A percentile compares a stretch with the other conserved stretches of the same genome.
phyloP scores from a whole-genome alignment of 2,329 filamentous ascomycete species.

The Venturia pyrina region DNA sequence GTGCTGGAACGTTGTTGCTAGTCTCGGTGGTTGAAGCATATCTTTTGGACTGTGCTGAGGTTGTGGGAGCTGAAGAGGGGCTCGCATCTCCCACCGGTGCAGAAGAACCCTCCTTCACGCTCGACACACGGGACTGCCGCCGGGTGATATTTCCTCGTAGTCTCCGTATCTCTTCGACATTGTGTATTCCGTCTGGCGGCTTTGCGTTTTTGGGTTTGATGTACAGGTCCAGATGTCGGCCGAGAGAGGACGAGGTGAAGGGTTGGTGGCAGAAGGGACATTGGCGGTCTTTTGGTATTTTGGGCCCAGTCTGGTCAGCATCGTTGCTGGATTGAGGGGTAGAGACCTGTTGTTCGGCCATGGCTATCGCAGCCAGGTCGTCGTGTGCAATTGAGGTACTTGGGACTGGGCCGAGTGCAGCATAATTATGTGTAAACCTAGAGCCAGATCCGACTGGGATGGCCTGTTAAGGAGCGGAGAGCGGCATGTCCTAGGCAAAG shows the following conservation, averaged over 20 bases:
- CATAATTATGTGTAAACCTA: not conserved
- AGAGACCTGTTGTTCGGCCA: conserved; percentile 2
- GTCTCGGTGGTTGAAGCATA: conserved; percentile 18
- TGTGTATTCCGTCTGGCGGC: conserved; percentile 73
- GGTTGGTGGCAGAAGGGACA: conserved; percentile 83
- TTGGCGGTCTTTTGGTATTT: conserved; percentile 68
- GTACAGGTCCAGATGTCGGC: conserved; percentile 87
- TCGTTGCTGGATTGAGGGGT: conserved; percentile 28
- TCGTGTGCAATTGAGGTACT: not conserved
- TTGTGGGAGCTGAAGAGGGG: conserved; percentile 20
- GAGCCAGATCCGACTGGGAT: not conserved
- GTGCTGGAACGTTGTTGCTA: conserved; percentile 19
- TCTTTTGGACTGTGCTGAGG: not conserved
- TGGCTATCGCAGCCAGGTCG: not conserved
- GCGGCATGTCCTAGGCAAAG: not conserved
- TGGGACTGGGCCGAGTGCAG: not conserved
- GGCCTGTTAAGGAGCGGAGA: not conserved
- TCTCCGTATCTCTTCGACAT: conserved; percentile 80
- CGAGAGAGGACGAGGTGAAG: conserved; percentile 89
- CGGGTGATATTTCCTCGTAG: conserved; percentile 78
- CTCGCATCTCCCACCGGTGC: conserved; percentile 26
- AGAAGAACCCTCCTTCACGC: conserved; percentile 48
- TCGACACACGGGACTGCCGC: conserved; percentile 63
- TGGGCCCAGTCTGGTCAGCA: conserved; percentile 11
- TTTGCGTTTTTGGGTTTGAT: conserved; percentile 91